Conservation (phyloP, 805 yeast genomes). For the Clavispora asparagi region DNA sequence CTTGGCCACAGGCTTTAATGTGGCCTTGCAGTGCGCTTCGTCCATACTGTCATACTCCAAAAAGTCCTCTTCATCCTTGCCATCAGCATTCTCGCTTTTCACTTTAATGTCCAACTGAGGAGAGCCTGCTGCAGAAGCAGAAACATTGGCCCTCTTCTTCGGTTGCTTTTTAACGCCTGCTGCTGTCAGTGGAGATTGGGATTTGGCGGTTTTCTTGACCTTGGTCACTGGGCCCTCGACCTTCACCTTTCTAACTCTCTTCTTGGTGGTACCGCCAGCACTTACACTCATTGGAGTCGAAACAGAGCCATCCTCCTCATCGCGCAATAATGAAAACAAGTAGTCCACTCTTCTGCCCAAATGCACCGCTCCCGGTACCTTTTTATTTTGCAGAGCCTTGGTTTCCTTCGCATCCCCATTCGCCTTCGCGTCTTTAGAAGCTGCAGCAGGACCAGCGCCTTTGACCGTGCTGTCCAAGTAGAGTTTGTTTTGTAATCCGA, state of each 20-base stretch:
- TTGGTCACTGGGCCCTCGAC: conserved; percentile 14
- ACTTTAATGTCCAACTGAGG: conserved; percentile 11
- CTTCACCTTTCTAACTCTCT: conserved; percentile 16
- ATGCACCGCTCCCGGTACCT: conserved; percentile 89
- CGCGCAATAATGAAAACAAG: conserved; percentile 64
- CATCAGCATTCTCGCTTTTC: conserved; percentile 17
- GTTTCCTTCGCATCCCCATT: conserved; percentile 14
- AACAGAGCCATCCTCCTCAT: conserved; percentile 39
- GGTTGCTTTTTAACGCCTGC: conserved; percentile 8
- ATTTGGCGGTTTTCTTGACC: conserved; percentile 12
- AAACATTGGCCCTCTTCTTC: conserved; percentile 6
- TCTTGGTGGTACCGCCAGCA: conserved; percentile 7
- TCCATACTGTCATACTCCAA: conserved; percentile 76
- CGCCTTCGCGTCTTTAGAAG: conserved; percentile 13
- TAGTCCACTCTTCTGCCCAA: conserved; percentile 89
- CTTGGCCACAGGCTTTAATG: conserved; percentile 60
- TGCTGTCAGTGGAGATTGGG: conserved; percentile 18
- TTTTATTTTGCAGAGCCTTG: conserved; percentile 39
- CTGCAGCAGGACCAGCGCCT: conserved; percentile 1
- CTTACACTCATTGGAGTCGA: not conserved
- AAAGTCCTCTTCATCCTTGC: conserved; percentile 13
- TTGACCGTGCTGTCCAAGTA: conserved; percentile 47
- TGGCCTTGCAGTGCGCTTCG: conserved; percentile 58
- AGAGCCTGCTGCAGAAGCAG: conserved; percentile 1
- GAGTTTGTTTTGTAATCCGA: conserved; percentile 80